Percentiles rank a stretch among this genome's conserved stretches.
Evolutionary conservation across 345 rosid species (phyloP).

Genomic region (Eucalyptus urophylla): DNA sequence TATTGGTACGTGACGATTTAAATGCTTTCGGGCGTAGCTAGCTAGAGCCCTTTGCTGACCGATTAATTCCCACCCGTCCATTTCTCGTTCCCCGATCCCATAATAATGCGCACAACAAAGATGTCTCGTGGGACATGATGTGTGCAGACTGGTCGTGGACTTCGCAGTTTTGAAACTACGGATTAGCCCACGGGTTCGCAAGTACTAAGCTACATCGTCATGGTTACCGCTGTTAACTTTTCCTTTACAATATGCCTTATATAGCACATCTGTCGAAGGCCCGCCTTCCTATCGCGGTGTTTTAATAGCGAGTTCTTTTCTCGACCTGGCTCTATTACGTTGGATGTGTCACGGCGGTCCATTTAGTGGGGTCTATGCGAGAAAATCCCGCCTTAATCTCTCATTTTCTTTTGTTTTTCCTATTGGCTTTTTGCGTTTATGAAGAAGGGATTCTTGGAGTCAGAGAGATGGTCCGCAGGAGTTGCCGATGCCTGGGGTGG

Average conservation of each 20-base stretch:
- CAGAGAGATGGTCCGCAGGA: neutral
- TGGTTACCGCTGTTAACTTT: neutral
- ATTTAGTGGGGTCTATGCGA: neutral
- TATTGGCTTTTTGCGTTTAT: neutral
- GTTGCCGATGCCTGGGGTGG: neutral
- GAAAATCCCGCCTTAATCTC: neutral
- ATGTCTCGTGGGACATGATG: neutral
- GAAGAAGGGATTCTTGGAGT: neutral
- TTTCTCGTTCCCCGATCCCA: neutral
- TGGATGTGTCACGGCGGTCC: neutral
- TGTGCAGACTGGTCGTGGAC: neutral
- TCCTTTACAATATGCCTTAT: neutral
- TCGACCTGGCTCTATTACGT: neutral
- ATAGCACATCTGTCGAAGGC: neutral
- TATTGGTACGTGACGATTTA: neutral
- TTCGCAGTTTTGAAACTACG: neutral
- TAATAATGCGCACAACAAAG: neutral
- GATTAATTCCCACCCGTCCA: neutral
- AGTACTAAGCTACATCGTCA: neutral
- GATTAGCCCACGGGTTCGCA: neutral
- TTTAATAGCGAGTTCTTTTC: too few relatives aligned
- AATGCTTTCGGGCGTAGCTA: neutral
- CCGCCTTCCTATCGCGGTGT: neutral
- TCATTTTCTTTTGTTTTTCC: neutral
- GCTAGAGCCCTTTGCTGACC: neutral